Base-by-base conservation (phyloP, 495 filamentous ascomycete genomes). In the Endocarpon pusillum region DNA sequence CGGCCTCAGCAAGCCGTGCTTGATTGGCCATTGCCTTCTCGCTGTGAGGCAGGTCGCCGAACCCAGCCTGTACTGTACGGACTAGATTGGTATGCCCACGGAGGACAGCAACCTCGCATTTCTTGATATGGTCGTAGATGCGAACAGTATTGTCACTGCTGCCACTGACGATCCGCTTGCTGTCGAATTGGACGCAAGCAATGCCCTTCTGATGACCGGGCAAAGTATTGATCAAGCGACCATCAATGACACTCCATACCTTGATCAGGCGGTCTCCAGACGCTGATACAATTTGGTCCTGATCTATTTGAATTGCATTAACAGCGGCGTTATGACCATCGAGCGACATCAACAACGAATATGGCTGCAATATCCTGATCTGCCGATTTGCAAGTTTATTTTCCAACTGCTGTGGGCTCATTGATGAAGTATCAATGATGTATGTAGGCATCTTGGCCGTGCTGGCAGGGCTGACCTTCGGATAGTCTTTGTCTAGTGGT, bases 151-250 rank as follows among this genome's bases (percentile, higher is more conserved):
- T 79, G 51, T 99, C 89, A 45, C 83, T 92, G 53, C 85, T 93
- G 2, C 89, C 89, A 42, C 79, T 91, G 29, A 99, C 82, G 34
- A 99, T 92, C 3, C 87, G 72, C n/a, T 79, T 75, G n/a, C 82
- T 85, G 52, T 99, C 89, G 44, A 81, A 94, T 53, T 96, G 86
- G 14, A 99, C 82, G 54, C 89, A 99, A 11, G 89, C 89, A 47
- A 99, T 96, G 12, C 89, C 89, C 53, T 96, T 99, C 37, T 69
- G 68, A 47, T 99, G 89, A 3, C 89, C 91, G 29, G 80, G 54
- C 23, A 91, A 68, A 6, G 80, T 89, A 42, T 75, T 73, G 12
- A 66, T 59, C 48, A 81, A 87, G 10, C 62, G 54, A 33, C 85
- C 82, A 1, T 71, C 80, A 12, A 73, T 73, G 53, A 94, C 75